Evolutionary conservation across 148 eudicot genomes (phyloP).

Genomic region (Beta vulgaris): DNA sequence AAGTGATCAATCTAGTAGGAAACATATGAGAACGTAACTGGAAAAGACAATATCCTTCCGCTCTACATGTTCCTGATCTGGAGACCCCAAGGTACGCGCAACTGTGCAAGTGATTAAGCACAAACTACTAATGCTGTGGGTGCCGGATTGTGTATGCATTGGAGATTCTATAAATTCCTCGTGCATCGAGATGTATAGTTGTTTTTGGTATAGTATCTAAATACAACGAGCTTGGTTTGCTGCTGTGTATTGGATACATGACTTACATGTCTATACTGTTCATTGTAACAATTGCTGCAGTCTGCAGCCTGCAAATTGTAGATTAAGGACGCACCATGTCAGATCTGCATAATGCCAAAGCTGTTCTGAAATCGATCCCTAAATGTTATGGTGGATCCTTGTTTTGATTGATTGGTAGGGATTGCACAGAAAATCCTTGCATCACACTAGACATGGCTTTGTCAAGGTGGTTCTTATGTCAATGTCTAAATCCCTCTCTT

Average conservation of each 20-base stretch:
- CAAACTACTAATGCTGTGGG: background rate
- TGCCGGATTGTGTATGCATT: background rate
- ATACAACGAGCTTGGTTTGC: background rate
- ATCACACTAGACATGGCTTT: background rate
- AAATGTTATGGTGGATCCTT: background rate
- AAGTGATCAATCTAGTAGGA: too few species aligned
- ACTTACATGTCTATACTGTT: background rate
- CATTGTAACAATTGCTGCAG: background rate
- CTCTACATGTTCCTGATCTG: too few species aligned
- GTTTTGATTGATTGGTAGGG: background rate
- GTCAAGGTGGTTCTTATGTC: background rate
- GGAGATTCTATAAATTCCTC: background rate
- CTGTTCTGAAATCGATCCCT: background rate
- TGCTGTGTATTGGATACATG: background rate
- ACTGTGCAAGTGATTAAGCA: too few species aligned
- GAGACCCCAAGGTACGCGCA: too few species aligned
- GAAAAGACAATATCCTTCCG: too few species aligned
- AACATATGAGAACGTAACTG: too few species aligned
- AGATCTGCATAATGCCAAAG: slow-evolving; percentile 6
- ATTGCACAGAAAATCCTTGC: slow-evolving; percentile 1
- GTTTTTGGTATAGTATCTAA: background rate
- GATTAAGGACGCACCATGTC: background rate
- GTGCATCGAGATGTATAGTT: background rate
- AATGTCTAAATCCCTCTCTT: background rate
- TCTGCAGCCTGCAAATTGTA: background rate